Evolutionary conservation across 2,329 filamentous ascomycete species (phyloP).

Genomic region (Gnomoniopsis sp.): DNA sequence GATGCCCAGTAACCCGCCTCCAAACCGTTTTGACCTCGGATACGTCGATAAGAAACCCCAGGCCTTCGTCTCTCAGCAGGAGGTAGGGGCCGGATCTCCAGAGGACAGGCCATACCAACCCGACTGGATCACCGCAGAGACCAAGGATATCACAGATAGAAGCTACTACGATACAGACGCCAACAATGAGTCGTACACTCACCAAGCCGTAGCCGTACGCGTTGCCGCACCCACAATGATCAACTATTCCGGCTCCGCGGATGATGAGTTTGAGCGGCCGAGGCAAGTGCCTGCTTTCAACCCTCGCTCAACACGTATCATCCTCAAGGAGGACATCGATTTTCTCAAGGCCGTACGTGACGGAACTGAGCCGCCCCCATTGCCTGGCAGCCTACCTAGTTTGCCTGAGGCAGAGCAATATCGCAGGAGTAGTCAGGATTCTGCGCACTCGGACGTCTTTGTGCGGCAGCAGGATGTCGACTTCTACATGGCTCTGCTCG

Average conservation of each 20-base stretch:
- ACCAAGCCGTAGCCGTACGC: neutral
- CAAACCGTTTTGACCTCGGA: neutral
- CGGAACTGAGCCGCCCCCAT: neutral
- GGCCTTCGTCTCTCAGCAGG: neutral
- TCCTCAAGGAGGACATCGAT: constrained; percentile 8
- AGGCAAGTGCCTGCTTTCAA: neutral
- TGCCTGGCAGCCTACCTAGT: no score
- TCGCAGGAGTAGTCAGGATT: neutral
- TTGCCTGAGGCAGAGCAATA: no score
- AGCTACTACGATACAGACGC: neutral
- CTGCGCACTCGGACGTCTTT: neutral
- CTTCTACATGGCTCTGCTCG: constrained; percentile 8
- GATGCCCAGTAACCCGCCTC: neutral
- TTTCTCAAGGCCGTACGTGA: constrained; percentile 7
- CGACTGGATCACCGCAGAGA: neutral
- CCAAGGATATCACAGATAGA: neutral
- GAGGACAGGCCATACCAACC: neutral
- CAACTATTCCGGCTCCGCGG: neutral
- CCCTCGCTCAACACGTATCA: constrained; percentile 3
- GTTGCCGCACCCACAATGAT: neutral
- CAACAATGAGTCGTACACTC: neutral
- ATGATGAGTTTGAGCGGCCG: neutral
- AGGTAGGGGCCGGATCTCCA: no score
- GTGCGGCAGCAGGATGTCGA: constrained; percentile 1
- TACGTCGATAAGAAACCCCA: neutral